Evolutionary conservation across 352 stramenopile species (phyloP), one percentile per base, ranked within the genome.

Genomic region (Globisporangium cylindrosporum): DNA sequence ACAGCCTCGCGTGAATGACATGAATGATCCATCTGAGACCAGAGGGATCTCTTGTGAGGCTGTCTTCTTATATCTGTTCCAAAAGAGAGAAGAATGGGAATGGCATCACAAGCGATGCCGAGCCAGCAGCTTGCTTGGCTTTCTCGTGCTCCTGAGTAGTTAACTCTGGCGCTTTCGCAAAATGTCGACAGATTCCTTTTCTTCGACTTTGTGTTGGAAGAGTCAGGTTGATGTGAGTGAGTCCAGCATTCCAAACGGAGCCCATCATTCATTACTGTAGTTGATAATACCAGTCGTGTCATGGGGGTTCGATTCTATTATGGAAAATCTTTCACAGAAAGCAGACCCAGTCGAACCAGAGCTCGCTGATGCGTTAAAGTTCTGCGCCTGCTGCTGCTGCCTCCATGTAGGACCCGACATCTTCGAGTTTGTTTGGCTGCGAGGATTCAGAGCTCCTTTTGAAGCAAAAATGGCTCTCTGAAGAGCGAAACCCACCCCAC

Each of bases 291-390:
- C 29, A 32, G 29, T 32, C 29, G 29, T 32, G 29, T 32, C 29
- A 32, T 32, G 29, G 29, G 29, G 29, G 4, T 32, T 32, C 29
- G 29, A 32, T 32, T 60, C 55, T n/a, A 60, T 46, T 46, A 29
- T 60, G 15, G 55, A 60, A 59, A 60, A n/a, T 25, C 54, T 60
- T 60, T 8, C 18, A 36, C 29, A 60, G 55, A 60, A 60, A 41
- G 4, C 32, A 41, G 10, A 15, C 22, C 3, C 38, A 48, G 14
- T 12, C 22, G n/a, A 29, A 7, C 25, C 0, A 20, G 2, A 22
- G 49, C 1, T 43, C 10, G 38, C 38, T 46, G 38, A 5, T 46
- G 12, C 34, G 22, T 34, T 32, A 57, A 36, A 22, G 12, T 32
- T 59, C 24, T 2, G 25, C 24, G 12, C 51, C 25, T 34, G 8